A percentile compares a stretch with the other conserved stretches of the same genome.
phyloP scores from a whole-genome alignment of 2,329 filamentous ascomycete species.

The Neofusicoccum sp. region DNA sequence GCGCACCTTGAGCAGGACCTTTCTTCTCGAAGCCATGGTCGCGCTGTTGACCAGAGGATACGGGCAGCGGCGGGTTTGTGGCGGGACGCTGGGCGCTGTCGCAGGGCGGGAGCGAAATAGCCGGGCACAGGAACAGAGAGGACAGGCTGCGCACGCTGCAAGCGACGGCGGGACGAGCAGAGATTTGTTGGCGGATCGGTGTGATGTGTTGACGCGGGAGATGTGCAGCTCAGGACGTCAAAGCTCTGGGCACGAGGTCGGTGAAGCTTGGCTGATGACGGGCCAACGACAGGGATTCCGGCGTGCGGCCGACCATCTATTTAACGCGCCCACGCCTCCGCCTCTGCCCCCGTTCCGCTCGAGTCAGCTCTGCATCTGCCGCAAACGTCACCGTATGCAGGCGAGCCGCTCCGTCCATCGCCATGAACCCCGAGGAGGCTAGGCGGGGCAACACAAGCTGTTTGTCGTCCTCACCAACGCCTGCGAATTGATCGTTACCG shows the following conservation, averaged over 20 bases:
- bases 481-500: neutral
- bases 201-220: constrained; percentile 16
- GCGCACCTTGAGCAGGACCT: constrained; percentile 82
- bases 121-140: neutral
- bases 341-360: neutral
- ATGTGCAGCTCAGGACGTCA: constrained; percentile 14
- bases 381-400: neutral
- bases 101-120: neutral
- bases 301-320: neutral
- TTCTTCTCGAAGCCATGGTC: constrained; percentile 77
- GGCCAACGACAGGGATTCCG: constrained; percentile 4
- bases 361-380: neutral
- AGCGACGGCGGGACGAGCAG: neutral
- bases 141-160: neutral
- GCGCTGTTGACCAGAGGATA: constrained; percentile 7
- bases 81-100: neutral
- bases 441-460: neutral
- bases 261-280: constrained; percentile 19
- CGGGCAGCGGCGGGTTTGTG: neutral
- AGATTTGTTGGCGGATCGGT: constrained; percentile 14
- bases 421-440: neutral
- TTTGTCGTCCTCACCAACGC: no score
- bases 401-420: neutral
- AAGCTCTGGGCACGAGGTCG: constrained; percentile 17
- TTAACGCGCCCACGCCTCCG: neutral